Evolutionary conservation across 2,329 filamentous ascomycete species (phyloP).

Genomic region (Epichloe baconii): DNA sequence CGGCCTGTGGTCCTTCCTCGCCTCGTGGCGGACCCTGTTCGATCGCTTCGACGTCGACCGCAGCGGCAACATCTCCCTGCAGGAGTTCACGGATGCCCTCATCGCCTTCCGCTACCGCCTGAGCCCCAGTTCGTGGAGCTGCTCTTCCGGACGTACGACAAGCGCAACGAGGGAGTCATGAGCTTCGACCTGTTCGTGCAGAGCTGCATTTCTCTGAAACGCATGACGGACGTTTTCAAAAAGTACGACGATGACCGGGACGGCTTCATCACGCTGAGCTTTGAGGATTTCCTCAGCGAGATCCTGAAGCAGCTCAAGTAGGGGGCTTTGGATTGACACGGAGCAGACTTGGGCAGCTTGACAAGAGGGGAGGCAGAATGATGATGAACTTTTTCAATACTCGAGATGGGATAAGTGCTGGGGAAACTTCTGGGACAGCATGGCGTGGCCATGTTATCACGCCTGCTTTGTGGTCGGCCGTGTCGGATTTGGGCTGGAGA

Average conservation of each 20-base stretch:
- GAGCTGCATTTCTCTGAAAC: constrained; percentile 88
- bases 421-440: no score
- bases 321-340: not conserved
- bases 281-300: constrained; percentile 67
- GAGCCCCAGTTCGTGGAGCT: constrained; percentile 68
- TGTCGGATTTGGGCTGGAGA: no score
- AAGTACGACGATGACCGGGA: constrained; percentile 96
- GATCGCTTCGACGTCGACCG: constrained; percentile 87
- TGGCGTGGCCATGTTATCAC: no score
- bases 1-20: constrained; percentile 89
- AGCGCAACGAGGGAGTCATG: constrained; percentile 55
- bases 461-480: no score
- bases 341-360: not conserved
- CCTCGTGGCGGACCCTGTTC: constrained; percentile 86
- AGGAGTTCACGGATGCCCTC: constrained; percentile 82
- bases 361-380: not conserved
- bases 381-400: no score
- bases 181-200: constrained; percentile 97
- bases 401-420: no score
- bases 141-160: constrained; percentile 83
- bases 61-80: constrained; percentile 71
- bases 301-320: constrained; percentile 49
- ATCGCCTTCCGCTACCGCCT: constrained; percentile 89
- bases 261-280: constrained; percentile 76
- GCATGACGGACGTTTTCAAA: constrained; percentile 99